phyloP scores from a whole-genome alignment of 768 basidiomycete genomes.

The Russula ochroleuca region DNA sequence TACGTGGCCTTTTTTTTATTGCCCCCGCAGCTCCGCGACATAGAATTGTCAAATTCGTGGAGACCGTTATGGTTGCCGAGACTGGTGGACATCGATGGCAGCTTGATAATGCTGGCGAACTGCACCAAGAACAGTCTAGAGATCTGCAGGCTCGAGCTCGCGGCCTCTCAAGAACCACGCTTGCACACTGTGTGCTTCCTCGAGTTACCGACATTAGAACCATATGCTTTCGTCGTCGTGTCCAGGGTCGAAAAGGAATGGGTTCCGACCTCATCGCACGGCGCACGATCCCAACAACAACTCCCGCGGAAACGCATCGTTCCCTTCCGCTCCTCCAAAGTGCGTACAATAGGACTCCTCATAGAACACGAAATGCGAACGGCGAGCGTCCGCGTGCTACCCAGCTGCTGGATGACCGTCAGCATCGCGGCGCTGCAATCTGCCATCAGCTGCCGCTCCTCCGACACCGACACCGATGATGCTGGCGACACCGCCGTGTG shows the following conservation, averaged over 20 bases:
- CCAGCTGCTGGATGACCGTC: slow-evolving; percentile 15
- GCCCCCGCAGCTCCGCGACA: slow-evolving; percentile 6
- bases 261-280: not conserved
- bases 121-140: not conserved
- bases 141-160: slow-evolving; percentile 11
- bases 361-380: not conserved
- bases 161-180: not conserved
- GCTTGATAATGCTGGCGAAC: slow-evolving; percentile 8
- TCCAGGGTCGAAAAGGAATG: slow-evolving; percentile 4
- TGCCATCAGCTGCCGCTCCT: not conserved
- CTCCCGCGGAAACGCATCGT: not conserved
- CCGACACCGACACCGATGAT: not conserved
- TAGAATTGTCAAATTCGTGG: not conserved
- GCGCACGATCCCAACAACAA: not conserved
- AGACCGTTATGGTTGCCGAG: slow-evolving; percentile 7
- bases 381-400: not conserved
- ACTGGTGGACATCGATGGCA: slow-evolving; percentile 6
- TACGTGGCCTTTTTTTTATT: not conserved
- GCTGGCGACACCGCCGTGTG: not conserved
- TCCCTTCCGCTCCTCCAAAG: slow-evolving; percentile 16
- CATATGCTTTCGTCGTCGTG: not conserved
- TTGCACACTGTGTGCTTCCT: slow-evolving; percentile 11
- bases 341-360: slow-evolving; percentile 7
- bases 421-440: slow-evolving; percentile 3
- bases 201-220: not conserved